Percentiles rank a stretch among this genome's conserved stretches.
Evolutionary conservation across 2,329 filamentous ascomycete genomes (phyloP).

Genomic region (Aspergillus nomiae): DNA sequence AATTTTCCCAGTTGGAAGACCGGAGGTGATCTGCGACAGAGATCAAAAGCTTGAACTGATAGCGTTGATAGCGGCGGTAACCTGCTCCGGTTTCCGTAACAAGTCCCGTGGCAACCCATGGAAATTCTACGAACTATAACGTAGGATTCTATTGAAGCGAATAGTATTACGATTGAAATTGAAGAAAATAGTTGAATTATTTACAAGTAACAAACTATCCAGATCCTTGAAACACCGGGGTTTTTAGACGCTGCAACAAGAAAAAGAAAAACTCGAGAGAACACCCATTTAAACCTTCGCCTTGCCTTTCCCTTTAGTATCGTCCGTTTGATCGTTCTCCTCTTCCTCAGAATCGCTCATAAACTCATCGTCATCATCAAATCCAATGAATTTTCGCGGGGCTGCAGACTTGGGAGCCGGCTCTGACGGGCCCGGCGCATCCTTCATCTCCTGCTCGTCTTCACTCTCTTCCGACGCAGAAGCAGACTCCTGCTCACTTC

Average conservation of each 20-base stretch:
- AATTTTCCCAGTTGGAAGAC: background rate
- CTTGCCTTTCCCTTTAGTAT: conserved; percentile 39
- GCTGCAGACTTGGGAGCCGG: conserved; percentile 28
- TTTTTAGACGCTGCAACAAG: conserved; percentile 7
- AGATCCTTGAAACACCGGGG: background rate
- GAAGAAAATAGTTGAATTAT: background rate
- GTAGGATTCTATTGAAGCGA: background rate
- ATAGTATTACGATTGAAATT: background rate
- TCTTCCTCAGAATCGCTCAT: conserved; percentile 48
- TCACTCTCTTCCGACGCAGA: conserved; percentile 41
- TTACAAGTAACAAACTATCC: background rate
- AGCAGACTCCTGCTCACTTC: conserved; percentile 33
- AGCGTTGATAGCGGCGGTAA: conserved; percentile 24
- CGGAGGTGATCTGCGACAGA: conserved; percentile 1
- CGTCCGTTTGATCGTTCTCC: conserved; percentile 24
- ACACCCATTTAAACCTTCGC: conserved; percentile 30
- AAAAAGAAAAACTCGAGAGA: conserved; percentile 10
- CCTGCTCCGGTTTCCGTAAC: conserved; percentile 19
- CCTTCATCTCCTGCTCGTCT: conserved; percentile 38
- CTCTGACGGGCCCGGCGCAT: conserved; percentile 30
- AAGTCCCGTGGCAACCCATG: conserved; percentile 19
- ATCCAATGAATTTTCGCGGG: conserved; percentile 46
- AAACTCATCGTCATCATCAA: conserved; percentile 52
- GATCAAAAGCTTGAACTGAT: conserved; percentile 14
- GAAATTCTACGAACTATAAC: background rate